A percentile compares a stretch with the other conserved stretches of the same genome.
Conservation (phyloP, 2,329 filamentous ascomycete species). For the Fusarium begoniae region DNA sequence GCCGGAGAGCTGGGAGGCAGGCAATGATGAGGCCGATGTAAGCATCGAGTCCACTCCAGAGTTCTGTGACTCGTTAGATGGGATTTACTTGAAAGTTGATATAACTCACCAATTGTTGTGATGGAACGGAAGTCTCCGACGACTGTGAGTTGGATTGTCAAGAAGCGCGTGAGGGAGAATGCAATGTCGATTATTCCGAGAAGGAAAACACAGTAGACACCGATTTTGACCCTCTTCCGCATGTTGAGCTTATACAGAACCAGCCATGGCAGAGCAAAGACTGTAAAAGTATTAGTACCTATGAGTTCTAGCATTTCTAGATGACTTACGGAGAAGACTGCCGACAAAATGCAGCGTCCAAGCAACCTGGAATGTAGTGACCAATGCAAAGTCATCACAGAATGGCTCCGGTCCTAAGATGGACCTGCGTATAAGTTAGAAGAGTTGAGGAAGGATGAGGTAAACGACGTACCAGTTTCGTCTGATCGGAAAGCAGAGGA, state of each 20-base stretch:
- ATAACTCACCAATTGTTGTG: slow-evolving; percentile 21
- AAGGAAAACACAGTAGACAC: slow-evolving; percentile 31
- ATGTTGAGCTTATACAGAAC: slow-evolving; percentile 27
- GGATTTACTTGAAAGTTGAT: accelerated
- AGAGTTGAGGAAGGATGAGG: accelerated
- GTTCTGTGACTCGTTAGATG: neutral
- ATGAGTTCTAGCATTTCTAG: accelerated
- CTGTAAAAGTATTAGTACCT: neutral
- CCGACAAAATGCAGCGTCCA: slow-evolving; percentile 24
- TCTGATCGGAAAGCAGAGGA: slow-evolving; percentile 22
- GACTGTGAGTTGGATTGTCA: slow-evolving; percentile 13
- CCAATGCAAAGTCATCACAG: neutral
- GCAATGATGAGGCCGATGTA: slow-evolving; percentile 34
- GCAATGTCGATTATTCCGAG: slow-evolving; percentile 32
- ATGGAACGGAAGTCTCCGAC: slow-evolving; percentile 17
- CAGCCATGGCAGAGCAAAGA: slow-evolving; percentile 17
- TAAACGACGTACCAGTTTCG: slow-evolving; percentile 21
- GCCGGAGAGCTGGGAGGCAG: slow-evolving; percentile 32
- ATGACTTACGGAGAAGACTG: slow-evolving; percentile 11
- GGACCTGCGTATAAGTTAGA: neutral
- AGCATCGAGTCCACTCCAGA: slow-evolving; percentile 32
- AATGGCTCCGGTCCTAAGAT: neutral
- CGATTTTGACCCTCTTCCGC: slow-evolving; percentile 12
- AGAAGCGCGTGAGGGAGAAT: slow-evolving; percentile 32
- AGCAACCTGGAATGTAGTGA: slow-evolving; percentile 19